Base-by-base conservation (phyloP, 1,139 yeast species). In the Hyphopichia burtonii region DNA sequence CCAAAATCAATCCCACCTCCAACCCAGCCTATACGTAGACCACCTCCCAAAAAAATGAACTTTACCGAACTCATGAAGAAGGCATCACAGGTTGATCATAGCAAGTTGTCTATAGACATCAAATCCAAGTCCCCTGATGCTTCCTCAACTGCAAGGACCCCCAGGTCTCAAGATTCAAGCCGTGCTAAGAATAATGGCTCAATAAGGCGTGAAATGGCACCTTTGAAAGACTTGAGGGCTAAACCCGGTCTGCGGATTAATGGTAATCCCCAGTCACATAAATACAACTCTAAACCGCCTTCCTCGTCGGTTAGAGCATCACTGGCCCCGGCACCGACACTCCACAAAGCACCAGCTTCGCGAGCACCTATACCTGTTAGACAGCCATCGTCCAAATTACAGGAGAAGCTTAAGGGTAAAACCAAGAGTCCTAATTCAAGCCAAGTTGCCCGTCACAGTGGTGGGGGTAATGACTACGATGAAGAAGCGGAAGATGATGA, bases 51-150 rank as follows among this genome's bases (percentile, higher is more conserved):
- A 51, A 83, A 82, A 53, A 60, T 83, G 57, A 72, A 82, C 10
- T 86, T 83, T 54, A 76, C 75, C 38, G 88, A 84, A 44, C 65
- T 86, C 46, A 83, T 85, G 88, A 79, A 78, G 50, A 79, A 80
- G 54, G 93, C 93, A 0, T 79, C 80, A n/a, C 63, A 66, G 23
- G 75, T 80, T 12, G 82, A 73, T 44, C 67, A 67, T 39, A 58
- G 61, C 39, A 72, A 71, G 48, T 59, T 74, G 32, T 63, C 72
- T 4, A 68, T 74, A 19, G 56, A 61, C 7, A 64, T 64, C 40
- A 65, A 61, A 42, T 55, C 61, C 19, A 68, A 68, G 51, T 57
- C 75, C 1, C 65, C 71, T 2, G 67, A 66, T 31, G 36, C 27
- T 6, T n/a, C 27, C 3, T 8, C 4, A 33, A 3, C 15, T 4